These are phyloP conservation scores for Oleoguttula mirabilis DNA, from an alignment of 495 filamentous ascomycete species.

Conservation along the genomic window DNA sequence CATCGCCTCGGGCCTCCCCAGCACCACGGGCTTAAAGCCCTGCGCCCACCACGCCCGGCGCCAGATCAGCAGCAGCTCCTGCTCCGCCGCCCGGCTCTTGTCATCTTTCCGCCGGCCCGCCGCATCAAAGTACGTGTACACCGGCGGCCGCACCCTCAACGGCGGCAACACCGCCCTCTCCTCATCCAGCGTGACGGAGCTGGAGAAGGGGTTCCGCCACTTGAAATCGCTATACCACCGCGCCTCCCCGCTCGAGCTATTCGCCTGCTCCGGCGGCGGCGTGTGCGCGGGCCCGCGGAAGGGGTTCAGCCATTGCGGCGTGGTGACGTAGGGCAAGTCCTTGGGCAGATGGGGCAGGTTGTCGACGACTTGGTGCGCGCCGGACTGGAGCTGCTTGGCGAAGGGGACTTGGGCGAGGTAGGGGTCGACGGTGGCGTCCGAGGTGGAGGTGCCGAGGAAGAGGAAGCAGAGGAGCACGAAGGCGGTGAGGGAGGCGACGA, in stretches of 20 bases:
- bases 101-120: conserved; percentile 46
- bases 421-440: not conserved
- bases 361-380: conserved; percentile 16
- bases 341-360: conserved; percentile 11
- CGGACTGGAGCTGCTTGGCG: conserved; percentile 7
- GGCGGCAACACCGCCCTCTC: conserved; percentile 78
- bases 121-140: conserved; percentile 87
- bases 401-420: conserved; percentile 15
- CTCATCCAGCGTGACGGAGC: conserved; percentile 72
- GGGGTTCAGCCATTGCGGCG: conserved; percentile 23
- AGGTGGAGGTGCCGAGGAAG: conserved; percentile 15
- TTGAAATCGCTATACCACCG: conserved; percentile 82
- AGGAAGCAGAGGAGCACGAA: conserved; percentile 18
- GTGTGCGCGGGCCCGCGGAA: conserved; percentile 64
- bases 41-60: conserved; percentile 87
- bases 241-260: conserved; percentile 63
- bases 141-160: conserved; percentile 53
- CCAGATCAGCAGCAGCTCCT: conserved; percentile 73
- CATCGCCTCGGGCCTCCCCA: conserved; percentile 72
- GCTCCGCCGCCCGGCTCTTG: conserved; percentile 54
- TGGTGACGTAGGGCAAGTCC: conserved; percentile 6
- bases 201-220: conserved; percentile 86
- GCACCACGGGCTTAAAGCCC: conserved; percentile 75
- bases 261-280: conserved; percentile 53
- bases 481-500: conserved; percentile 16